Percentiles rank a stretch among this genome's conserved stretches.
Conservation (phyloP, 345 rosid species). For the Populus pruinosa region DNA sequence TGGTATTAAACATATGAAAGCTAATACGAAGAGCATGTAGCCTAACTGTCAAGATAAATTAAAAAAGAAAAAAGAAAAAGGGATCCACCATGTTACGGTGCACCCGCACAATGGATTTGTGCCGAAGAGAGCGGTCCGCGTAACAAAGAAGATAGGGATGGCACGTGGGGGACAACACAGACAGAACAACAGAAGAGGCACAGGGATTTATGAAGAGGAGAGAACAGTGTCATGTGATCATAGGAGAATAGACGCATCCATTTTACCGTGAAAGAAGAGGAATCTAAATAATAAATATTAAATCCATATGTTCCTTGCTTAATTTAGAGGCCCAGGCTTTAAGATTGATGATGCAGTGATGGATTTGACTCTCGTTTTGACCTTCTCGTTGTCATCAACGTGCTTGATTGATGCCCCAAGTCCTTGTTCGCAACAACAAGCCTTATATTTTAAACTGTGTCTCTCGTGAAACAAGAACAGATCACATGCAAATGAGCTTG, state of each 20-base stretch:
- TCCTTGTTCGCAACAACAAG: not conserved
- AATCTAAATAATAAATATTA: not conserved
- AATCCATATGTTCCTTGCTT: too few relatives aligned
- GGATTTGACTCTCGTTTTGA: not conserved
- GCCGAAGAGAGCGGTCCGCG: not conserved
- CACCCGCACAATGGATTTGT: not conserved
- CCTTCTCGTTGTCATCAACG: not conserved
- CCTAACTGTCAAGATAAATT: too few relatives aligned
- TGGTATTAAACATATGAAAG: too few relatives aligned
- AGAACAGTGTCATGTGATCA: not conserved
- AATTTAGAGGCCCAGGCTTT: too few relatives aligned
- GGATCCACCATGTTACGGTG: not conserved
- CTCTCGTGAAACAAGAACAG: not conserved
- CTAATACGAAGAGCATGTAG: too few relatives aligned
- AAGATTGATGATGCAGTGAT: not conserved
- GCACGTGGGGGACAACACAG: not conserved
- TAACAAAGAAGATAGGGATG: not conserved
- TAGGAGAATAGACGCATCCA: not conserved
- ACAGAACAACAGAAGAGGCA: too few relatives aligned
- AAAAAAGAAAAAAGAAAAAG: too few relatives aligned
- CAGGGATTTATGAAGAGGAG: not conserved
- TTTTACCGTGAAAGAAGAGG: not conserved
- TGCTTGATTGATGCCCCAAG: not conserved
- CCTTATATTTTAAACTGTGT: not conserved
- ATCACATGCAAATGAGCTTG: not conserved